Percentiles rank a stretch among this genome's conserved stretches.
Conservation (phyloP, 768 basidiomycete genomes). For the Mycena albidolilacea region DNA sequence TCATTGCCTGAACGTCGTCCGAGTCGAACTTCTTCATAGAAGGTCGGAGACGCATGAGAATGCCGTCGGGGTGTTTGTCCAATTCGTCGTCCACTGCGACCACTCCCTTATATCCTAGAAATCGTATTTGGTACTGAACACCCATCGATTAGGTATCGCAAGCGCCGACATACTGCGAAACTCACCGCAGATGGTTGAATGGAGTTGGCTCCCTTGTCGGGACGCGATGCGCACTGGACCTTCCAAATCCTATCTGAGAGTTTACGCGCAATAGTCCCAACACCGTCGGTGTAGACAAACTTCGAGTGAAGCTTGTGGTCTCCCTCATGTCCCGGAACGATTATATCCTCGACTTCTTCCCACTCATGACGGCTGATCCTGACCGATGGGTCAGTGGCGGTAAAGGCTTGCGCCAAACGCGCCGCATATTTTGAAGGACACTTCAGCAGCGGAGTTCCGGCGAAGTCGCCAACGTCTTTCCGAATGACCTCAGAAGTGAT, state of each 20-base stretch:
- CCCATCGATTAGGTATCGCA: neutral
- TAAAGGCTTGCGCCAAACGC: conserved; percentile 87
- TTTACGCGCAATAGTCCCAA: conserved; percentile 80
- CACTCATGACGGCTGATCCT: conserved; percentile 70
- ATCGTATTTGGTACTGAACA: conserved; percentile 73
- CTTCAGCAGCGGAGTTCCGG: conserved; percentile 58
- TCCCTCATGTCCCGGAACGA: conserved; percentile 45
- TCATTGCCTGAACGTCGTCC: conserved; percentile 57
- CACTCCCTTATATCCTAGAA: conserved; percentile 88
- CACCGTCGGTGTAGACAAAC: conserved; percentile 80
- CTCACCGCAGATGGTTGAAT: conserved; percentile 75
- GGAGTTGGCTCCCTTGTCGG: conserved; percentile 48
- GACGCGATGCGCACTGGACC: conserved; percentile 62
- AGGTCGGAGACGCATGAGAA: conserved; percentile 76
- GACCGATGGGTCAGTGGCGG: conserved; percentile 84
- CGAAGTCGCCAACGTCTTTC: conserved; percentile 77
- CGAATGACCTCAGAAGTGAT: conserved; percentile 76
- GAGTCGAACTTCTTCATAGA: conserved; percentile 84
- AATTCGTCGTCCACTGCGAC: conserved; percentile 76
- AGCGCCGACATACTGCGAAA: conserved; percentile 22
- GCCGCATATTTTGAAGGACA: conserved; percentile 88
- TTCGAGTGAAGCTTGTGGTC: conserved; percentile 31
- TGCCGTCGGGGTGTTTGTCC: conserved; percentile 58
- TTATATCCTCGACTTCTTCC: conserved; percentile 74
- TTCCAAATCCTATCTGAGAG: conserved; percentile 75